Conservation (phyloP, 2,329 filamentous ascomycete species). For the Daldinia sp. region DNA sequence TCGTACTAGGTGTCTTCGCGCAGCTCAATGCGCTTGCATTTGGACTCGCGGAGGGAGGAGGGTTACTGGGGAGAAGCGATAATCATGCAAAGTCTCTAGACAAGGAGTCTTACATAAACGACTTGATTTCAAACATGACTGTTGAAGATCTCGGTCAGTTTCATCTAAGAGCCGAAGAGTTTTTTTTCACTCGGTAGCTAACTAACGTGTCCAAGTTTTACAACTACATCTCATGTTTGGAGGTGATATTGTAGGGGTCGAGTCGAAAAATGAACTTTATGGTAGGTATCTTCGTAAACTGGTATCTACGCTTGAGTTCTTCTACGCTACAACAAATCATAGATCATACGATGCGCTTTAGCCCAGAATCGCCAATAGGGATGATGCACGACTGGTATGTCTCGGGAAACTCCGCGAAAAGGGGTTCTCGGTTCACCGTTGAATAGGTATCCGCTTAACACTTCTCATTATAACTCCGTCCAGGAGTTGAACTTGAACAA, state of each 20-base stretch:
- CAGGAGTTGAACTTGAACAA: conserved; percentile 51
- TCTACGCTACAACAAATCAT: conserved; percentile 16
- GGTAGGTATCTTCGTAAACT: conserved; percentile 35
- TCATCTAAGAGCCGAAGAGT: not conserved
- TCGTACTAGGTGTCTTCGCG: conserved; percentile 3
- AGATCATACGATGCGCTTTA: conserved; percentile 49
- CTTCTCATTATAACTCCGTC: conserved; percentile 52
- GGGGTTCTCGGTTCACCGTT: not conserved
- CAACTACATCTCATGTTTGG: conserved; percentile 56
- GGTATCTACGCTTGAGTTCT: not conserved
- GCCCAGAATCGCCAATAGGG: conserved; percentile 51
- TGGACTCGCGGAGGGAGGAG: not conserved
- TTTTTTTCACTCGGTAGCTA: not conserved
- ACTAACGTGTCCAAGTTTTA: conserved; percentile 42
- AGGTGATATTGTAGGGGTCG: conserved; percentile 51
- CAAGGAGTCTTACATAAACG: conserved; percentile 42
- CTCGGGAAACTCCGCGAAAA: not conserved
- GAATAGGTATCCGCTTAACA: conserved; percentile 52
- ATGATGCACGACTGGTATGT: conserved; percentile 52
- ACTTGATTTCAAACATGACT: conserved; percentile 46
- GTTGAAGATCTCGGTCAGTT: conserved; percentile 44
- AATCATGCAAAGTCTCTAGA: not conserved
- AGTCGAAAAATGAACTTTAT: conserved; percentile 51
- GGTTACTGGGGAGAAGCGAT: not conserved
- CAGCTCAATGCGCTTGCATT: not conserved